A percentile compares a stretch with the other conserved stretches of the same genome.
Evolutionary conservation across 2,329 filamentous ascomycete species (phyloP).

Genomic region (Colletotrichum horii): DNA sequence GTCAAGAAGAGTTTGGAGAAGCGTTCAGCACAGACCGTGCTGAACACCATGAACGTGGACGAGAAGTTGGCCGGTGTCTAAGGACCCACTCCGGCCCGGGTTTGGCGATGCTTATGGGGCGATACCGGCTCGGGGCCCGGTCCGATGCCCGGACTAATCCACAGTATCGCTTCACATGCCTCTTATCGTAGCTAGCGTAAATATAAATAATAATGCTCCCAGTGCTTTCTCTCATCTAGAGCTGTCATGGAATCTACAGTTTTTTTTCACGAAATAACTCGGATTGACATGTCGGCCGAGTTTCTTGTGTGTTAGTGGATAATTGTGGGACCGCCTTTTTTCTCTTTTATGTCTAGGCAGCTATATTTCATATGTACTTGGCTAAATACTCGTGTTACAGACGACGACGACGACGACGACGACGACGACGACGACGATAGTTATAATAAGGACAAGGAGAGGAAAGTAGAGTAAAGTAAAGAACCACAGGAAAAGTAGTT

Average conservation of each 20-base stretch:
- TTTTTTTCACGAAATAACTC: background rate
- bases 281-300: background rate
- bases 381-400: no score
- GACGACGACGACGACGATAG: no score
- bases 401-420: no score
- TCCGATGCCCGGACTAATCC: background rate
- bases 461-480: no score
- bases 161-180: background rate
- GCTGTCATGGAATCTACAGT: background rate
- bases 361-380: no score
- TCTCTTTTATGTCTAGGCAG: no score
- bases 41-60: slow-evolving; percentile 26
- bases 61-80: slow-evolving; percentile 35
- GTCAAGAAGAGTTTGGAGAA: slow-evolving; percentile 47
- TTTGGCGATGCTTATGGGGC: background rate
- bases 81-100: slow-evolving; percentile 19
- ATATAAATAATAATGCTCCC: background rate
- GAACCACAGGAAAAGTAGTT: no score
- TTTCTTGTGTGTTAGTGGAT: background rate
- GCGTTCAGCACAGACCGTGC: slow-evolving; percentile 46
- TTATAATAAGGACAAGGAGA: no score
- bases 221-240: background rate
- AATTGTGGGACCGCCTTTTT: no score
- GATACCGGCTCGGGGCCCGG: background rate
- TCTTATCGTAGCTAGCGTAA: background rate